phyloP scores from a whole-genome alignment of 192 early-diverging fungal species.

The Chytriomyces confervae region DNA sequence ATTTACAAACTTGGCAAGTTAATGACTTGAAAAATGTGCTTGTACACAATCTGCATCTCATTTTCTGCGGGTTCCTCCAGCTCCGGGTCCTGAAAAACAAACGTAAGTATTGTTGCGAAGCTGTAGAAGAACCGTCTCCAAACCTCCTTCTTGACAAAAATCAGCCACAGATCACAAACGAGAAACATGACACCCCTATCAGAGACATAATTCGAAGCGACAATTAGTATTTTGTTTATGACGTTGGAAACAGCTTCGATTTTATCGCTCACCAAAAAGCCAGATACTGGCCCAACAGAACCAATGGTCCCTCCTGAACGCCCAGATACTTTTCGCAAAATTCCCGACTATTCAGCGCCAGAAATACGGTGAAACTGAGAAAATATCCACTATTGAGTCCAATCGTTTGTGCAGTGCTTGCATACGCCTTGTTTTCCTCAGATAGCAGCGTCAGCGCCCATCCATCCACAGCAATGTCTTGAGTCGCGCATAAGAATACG shows the following conservation, averaged over 20 bases:
- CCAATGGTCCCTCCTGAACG: conserved; percentile 70
- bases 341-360: conserved; percentile 92
- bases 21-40: conserved; percentile 89
- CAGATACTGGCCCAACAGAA: conserved; percentile 87
- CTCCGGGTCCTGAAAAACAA: conserved; percentile 15
- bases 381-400: conserved; percentile 97
- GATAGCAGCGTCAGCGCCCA: conserved; percentile 94
- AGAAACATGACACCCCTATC: conserved; percentile 77
- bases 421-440: conserved; percentile 90
- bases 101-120: conserved; percentile 20
- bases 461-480: conserved; percentile 79
- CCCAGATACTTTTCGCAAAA: conserved; percentile 90
- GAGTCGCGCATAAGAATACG: conserved; percentile 95
- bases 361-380: conserved; percentile 93
- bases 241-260: neutral
- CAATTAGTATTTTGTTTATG: no score
- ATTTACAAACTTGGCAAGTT: conserved; percentile 71
- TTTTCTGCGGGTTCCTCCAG: conserved; percentile 32
- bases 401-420: conserved; percentile 94
- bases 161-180: conserved; percentile 80
- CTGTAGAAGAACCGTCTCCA: conserved; percentile 8
- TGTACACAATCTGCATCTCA: conserved; percentile 64
- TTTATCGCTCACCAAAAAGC: conserved; percentile 72
- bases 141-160: conserved; percentile 78
- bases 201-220: neutral